Percentiles rank a stretch among this genome's conserved stretches.
Evolutionary conservation across 2,329 filamentous ascomycete genomes (phyloP).

Genomic region (Xylaria polymorpha): DNA sequence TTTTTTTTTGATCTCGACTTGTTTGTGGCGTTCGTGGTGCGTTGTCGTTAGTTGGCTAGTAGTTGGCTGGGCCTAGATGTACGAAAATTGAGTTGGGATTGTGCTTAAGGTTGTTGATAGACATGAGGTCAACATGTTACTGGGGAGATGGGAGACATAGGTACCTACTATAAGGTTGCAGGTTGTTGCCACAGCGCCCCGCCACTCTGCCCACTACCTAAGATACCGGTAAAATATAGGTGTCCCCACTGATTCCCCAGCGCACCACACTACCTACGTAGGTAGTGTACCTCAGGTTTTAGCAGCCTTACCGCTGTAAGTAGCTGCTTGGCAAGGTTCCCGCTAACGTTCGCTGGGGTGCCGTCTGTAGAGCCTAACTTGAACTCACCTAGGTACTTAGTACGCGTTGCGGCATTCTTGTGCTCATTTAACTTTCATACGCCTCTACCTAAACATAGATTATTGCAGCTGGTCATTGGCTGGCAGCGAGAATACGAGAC

Average conservation of each 20-base stretch:
- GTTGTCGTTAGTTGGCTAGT: neutral
- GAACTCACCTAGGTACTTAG: neutral
- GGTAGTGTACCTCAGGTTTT: neutral
- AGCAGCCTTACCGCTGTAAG: constrained; percentile 5
- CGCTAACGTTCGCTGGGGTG: neutral
- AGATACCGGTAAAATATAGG: constrained; percentile 44
- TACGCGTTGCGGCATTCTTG: neutral
- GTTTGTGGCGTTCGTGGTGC: neutral
- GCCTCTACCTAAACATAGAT: neutral
- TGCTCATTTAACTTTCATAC: neutral
- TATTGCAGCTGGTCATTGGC: neutral
- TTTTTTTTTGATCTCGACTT: neutral
- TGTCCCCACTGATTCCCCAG: neutral
- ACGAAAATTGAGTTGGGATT: neutral
- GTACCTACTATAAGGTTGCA: neutral
- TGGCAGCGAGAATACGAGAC: no score
- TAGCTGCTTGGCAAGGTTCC: neutral
- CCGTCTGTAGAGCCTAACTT: no score
- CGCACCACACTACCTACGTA: no score
- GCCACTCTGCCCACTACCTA: constrained; percentile 33
- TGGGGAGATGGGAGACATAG: neutral
- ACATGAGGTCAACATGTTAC: neutral
- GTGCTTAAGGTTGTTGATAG: neutral
- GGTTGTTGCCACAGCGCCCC: neutral
- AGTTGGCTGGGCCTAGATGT: neutral